Base-by-base conservation (phyloP, 2,329 filamentous ascomycete species). In the Fusarium papillatum region DNA sequence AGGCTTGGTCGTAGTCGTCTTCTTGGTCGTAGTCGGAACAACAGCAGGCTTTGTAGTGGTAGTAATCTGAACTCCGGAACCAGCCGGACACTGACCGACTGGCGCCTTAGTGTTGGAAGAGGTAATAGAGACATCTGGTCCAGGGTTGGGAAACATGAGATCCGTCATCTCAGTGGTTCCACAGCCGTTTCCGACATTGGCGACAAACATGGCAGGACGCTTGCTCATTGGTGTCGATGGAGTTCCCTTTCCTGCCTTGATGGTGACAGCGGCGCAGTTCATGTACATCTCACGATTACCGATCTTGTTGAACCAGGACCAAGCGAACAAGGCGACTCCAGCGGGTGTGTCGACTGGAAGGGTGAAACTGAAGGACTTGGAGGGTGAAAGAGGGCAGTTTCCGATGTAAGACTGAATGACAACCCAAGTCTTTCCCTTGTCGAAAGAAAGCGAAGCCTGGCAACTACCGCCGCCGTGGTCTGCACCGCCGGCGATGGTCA, bases 261-360 rank as follows among this genome's bases (percentile, higher is more conserved):
- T 91, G 69, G 89, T 90, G 76, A 96, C 89, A 64, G 90, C 87
- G 4, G 94, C 94, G 80, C 94, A 96, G 84, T 95, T 95, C 93
- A 95, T 95, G 88, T 96, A 97, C 90, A 94, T 94, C 82, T 96
- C 94, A 60, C 94, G 89, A 83, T 95, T 95, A 26, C 94, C 94
- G 41, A 93, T 84, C 75, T 90, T 87, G 86, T 95, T 95, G 85
- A 94, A 93, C 93, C 93, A 94, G 19, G 91, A 92, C 95, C 95
- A 96, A 26, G 91, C 91, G 57, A 96, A 89, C 31, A 96, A 81
- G 64, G 91, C 93, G n/a, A 91, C 89, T 83, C 83, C 86, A 69
- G 36, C 63, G 5, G 73, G 73, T 5, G 73, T 76, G 6, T 75
- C 73, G 83, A 80, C 82, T 4, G 94, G 94, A 19, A 96, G 85